Base-by-base conservation (phyloP, 2,329 filamentous ascomycete species). In the Grosmannia huntii region DNA sequence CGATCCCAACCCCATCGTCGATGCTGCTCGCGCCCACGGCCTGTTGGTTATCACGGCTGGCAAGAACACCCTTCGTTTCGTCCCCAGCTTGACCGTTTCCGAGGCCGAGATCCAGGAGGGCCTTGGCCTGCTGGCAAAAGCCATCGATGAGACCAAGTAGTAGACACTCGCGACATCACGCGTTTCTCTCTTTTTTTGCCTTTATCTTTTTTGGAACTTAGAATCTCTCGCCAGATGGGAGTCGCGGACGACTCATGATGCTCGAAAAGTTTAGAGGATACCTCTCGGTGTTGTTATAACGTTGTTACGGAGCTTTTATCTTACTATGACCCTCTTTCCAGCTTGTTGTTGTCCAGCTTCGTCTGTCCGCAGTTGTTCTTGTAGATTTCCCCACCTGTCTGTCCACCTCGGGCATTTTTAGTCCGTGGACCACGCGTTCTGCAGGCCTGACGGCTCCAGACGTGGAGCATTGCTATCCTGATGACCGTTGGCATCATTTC, bases 11-110 rank as follows among this genome's bases (percentile, higher is more conserved):
- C 80, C 78, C 14, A 84, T 99, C 60, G 78, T 99, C 61, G 90
- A 86, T 63, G 91, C 90, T 12, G 90, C 91, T 21, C 79, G 94
- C 61, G 90, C 97, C 75, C 80, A 90, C 60, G 94, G 94, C 0
- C 71, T 99, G 66, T 71, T 99, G 60, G 78, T 99, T 60, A 96
- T 99, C 67, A 96, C 90, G 1, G 92, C 90, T 31, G 94, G 94
- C 1, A 90, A 85, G 33, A 96, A 97, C 68, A 96, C 91, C 10
- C 73, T 99, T 64, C 80, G 94, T 53, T 96, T 99, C 66, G 90
- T 97, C 59, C 94, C 94, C 36, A 87, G 89, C 61, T 74, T 99
- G 67, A 84, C 85, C 6, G 87, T 99, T 59, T 86, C 82, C 0
- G 84, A 89, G 64, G 81, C 80, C 28, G 88, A 96, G 78, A 94